These are phyloP conservation scores for Arthrobotrys pseudoclavata DNA, from an alignment of 2,329 filamentous ascomycete genomes.

Conservation along the genomic window DNA sequence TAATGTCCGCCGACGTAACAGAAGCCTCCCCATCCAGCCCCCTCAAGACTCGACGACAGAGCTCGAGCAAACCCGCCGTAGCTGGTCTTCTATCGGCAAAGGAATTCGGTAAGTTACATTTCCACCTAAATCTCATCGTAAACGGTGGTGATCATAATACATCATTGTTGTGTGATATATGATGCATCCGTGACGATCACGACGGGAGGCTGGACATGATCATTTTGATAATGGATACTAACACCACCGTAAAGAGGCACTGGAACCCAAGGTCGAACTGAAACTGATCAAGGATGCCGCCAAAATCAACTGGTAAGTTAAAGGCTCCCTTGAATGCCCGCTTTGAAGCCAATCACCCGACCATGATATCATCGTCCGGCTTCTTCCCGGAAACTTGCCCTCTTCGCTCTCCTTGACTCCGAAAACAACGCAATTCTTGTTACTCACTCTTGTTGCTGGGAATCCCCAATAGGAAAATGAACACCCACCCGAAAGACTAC, in stretches of 20 bases:
- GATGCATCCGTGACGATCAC: no score
- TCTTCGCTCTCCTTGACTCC: background rate
- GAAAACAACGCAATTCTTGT: slow-evolving; percentile 31
- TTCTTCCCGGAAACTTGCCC: slow-evolving; percentile 1
- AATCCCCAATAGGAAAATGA: slow-evolving; percentile 81
- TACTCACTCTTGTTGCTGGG: no score
- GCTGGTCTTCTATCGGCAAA: slow-evolving; percentile 36
- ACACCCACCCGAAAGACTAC: slow-evolving; percentile 81
- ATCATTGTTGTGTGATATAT: background rate
- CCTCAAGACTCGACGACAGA: slow-evolving; percentile 28
- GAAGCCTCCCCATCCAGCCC: slow-evolving; percentile 10
- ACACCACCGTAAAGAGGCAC: slow-evolving; percentile 3
- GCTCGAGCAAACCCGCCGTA: slow-evolving; percentile 32
- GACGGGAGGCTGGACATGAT: no score
- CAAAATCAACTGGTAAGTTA: slow-evolving; percentile 48
- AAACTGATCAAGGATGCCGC: slow-evolving; percentile 34
- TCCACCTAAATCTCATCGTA: background rate
- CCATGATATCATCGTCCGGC: slow-evolving; percentile 40
- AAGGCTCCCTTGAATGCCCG: background rate
- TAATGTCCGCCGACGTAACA: slow-evolving; percentile 54
- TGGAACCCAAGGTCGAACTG: slow-evolving; percentile 3
- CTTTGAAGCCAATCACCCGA: slow-evolving; percentile 10
- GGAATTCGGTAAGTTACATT: slow-evolving; percentile 34
- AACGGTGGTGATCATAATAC: background rate
- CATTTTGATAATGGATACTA: no score